Base-by-base conservation (phyloP, 1,284 basidiomycete species). In the Ceratorhiza oryzae-sativae region DNA sequence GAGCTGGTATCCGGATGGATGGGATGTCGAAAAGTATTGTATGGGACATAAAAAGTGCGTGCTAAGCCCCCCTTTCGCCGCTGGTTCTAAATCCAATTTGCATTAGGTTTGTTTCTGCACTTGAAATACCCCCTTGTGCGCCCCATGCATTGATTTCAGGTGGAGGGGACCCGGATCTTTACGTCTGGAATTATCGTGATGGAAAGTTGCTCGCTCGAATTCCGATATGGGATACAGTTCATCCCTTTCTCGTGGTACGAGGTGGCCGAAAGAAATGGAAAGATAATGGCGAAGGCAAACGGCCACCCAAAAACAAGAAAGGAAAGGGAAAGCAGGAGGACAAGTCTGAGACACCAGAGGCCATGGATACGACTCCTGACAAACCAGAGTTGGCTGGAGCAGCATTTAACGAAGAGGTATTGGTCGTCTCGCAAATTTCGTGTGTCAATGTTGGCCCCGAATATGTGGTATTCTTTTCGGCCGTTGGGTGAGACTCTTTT, bases 1-100 rank as follows among this genome's bases (percentile, higher is more conserved):
- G n/a, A 94, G 92, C 77, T 88, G 91, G 86, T 97, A 87, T 78
- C 95, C 95, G 0, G 83, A 90, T 73, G 90, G 93, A 13, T 91
- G 90, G 76, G 86, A 87, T 41, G 91, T 97, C 72, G 93, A 97
- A 79, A 86, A 85, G 72, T 97, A 89, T 80, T 91, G 94, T 74
- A 85, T 95, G 46, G 95, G 94, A 6, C 91, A 93, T 78, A 84
- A 85, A 76, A 91, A 90, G 92, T 95, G 75, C 76, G 88, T 65
- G 20, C 82, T 10, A 9, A 18, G n/a, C 6, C 65, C 18, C 55
- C 34, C 34, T 30, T 53, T 42, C 23, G 30, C 68, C 34, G 10
- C 27, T n/a, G n/a, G 32, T 12, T 39, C 18, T 63, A 58, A 42
- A 41, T 32, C n/a, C 71, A 23, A 53, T 25, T n/a, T 20, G 13